Conservation (phyloP, 2,329 filamentous ascomycete species). For the Monosporascus ibericus region DNA sequence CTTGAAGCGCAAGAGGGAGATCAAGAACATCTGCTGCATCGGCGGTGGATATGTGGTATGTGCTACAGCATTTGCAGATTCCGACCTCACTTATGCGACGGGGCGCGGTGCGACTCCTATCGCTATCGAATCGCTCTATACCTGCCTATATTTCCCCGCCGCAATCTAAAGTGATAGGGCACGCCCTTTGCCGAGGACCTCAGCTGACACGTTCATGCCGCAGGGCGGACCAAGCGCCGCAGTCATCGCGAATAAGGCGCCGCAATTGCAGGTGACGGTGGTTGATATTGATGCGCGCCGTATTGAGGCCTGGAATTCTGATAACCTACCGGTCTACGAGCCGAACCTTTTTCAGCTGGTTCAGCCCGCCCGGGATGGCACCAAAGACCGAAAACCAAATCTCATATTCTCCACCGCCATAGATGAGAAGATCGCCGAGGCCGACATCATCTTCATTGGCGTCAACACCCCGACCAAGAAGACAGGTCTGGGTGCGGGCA, state of each 20-base stretch:
- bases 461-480: slow-evolving; percentile 78
- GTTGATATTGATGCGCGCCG: slow-evolving; percentile 62
- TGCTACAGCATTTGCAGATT: background rate
- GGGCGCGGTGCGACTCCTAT: background rate
- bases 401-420: slow-evolving; percentile 69
- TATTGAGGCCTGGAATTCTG: slow-evolving; percentile 68
- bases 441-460: slow-evolving; percentile 68
- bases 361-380: slow-evolving; percentile 55
- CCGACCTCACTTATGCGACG: background rate
- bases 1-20: background rate
- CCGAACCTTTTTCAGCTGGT: slow-evolving; percentile 65
- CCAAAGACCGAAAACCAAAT: slow-evolving; percentile 52
- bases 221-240: slow-evolving; percentile 66
- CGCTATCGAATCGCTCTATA: no score
- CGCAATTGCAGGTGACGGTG: slow-evolving; percentile 65
- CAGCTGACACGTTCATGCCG: no score
- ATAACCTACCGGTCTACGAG: slow-evolving; percentile 70
- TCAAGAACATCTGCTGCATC: slow-evolving; percentile 4
- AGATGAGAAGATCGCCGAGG: slow-evolving; percentile 53
- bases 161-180: background rate
- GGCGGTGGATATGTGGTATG: slow-evolving; percentile 1
- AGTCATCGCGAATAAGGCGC: slow-evolving; percentile 68
- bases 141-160: background rate
- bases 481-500: slow-evolving; percentile 61
- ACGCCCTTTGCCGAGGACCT: no score